phyloP scores from a whole-genome alignment of 352 stramenopile species.

The Phytophthora melonis region DNA sequence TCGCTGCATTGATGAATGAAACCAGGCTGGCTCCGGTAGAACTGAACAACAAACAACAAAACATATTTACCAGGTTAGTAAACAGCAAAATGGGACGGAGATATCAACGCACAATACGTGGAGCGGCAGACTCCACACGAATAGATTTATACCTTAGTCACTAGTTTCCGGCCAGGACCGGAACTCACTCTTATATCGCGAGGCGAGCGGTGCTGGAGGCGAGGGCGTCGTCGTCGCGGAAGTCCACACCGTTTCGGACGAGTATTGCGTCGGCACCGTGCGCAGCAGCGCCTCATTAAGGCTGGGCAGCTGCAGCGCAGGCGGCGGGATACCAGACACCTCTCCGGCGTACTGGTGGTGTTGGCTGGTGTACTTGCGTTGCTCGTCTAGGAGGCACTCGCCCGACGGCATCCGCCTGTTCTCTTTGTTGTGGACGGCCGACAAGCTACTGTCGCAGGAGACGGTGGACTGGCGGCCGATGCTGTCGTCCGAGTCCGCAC shows the following conservation, averaged over 20 bases:
- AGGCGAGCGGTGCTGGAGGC: slow-evolving; percentile 28
- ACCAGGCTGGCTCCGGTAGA: not conserved
- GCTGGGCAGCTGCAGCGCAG: slow-evolving; percentile 44
- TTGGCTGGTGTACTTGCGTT: slow-evolving; percentile 13
- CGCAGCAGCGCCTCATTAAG: slow-evolving; percentile 55
- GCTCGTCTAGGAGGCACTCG: slow-evolving; percentile 12
- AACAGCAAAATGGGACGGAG: not conserved
- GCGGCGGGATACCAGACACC: slow-evolving; percentile 25
- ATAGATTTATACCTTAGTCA: slow-evolving; percentile 31
- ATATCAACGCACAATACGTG: not conserved
- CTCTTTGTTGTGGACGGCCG: slow-evolving; percentile 36
- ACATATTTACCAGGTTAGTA: slow-evolving; percentile 2
- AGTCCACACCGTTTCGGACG: slow-evolving; percentile 34
- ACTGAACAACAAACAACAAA: not conserved
- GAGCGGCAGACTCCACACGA: slow-evolving; percentile 4
- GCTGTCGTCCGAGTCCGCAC: slow-evolving; percentile 62
- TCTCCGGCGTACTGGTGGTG: slow-evolving; percentile 39
- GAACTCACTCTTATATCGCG: slow-evolving; percentile 38
- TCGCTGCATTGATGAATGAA: slow-evolving; percentile 14
- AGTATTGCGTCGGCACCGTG: slow-evolving; percentile 37
- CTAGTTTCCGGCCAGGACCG: slow-evolving; percentile 33
- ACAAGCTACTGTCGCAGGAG: slow-evolving; percentile 48
- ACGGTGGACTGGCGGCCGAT: slow-evolving; percentile 46
- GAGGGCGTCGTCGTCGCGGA: slow-evolving; percentile 28
- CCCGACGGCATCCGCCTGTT: slow-evolving; percentile 27